These are phyloP conservation scores for Fusarium pilosicola DNA, from an alignment of 2,329 filamentous ascomycete species.

Conservation along the genomic window DNA sequence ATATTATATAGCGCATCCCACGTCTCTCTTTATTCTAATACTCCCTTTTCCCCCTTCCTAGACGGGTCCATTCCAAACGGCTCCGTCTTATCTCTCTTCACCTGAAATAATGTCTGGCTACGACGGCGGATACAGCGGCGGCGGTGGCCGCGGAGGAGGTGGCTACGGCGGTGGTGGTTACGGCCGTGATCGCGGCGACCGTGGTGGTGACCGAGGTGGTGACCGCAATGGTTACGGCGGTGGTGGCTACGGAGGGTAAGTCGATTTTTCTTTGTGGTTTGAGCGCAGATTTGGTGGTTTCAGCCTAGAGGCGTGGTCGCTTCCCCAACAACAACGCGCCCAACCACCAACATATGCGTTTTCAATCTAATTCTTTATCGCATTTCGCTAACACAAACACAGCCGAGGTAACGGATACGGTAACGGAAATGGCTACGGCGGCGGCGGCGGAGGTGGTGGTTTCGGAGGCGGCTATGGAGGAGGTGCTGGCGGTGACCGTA, in stretches of 20 bases:
- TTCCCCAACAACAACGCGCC: slow-evolving; percentile 8
- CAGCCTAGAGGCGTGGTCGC: slow-evolving; percentile 19
- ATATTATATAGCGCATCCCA: slow-evolving; percentile 29
- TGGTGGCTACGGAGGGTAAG: slow-evolving; percentile 53
- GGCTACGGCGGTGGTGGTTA: slow-evolving; percentile 51
- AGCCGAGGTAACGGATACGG: slow-evolving; percentile 60
- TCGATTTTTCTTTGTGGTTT: slow-evolving; percentile 31
- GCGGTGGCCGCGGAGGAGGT: slow-evolving; percentile 46
- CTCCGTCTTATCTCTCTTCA: slow-evolving; percentile 26
- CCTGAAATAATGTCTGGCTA: slow-evolving; percentile 56
- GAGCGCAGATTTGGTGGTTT: slow-evolving; percentile 22
- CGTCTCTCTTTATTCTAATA: slow-evolving; percentile 35
- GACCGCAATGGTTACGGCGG: slow-evolving; percentile 54
- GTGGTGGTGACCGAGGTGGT: slow-evolving; percentile 60
- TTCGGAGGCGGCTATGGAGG: slow-evolving; percentile 53
- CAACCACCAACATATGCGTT: slow-evolving; percentile 18
- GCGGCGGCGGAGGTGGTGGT: slow-evolving; percentile 51
- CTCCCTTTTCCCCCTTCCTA: slow-evolving; percentile 16
- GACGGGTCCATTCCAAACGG: slow-evolving; percentile 20
- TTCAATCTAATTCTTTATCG: slow-evolving; percentile 2
- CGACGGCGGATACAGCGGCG: slow-evolving; percentile 46
- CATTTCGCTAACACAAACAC: slow-evolving; percentile 50
- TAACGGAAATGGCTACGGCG: slow-evolving; percentile 51
- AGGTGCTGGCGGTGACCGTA: slow-evolving; percentile 86
- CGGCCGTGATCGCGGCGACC: slow-evolving; percentile 56